Conservation (phyloP, 306 rosid genomes). For the Calophaca sinica region DNA sequence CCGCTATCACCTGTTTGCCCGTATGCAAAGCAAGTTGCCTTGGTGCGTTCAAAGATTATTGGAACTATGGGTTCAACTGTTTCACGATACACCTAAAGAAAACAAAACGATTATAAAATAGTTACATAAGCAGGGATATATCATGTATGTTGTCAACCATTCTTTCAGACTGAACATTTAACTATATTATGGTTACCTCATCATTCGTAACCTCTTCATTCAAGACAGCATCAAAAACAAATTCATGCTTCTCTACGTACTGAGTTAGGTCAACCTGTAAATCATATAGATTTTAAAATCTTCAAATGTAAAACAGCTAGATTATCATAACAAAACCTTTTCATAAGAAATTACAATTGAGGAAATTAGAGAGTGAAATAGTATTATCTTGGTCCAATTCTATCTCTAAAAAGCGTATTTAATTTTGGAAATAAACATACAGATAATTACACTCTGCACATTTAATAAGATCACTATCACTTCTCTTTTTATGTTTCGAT, state of each 20-base stretch:
- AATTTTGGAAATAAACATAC: not conserved
- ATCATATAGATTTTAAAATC: constrained; percentile 45
- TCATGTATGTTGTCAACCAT: constrained; percentile 8
- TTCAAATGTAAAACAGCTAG: constrained; percentile 33
- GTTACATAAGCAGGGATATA: constrained; percentile 34
- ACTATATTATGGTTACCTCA: constrained; percentile 64
- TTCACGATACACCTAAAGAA: constrained; percentile 84
- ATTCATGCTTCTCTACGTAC: constrained; percentile 91
- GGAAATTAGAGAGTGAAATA: constrained; percentile 5
- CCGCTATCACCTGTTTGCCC: constrained; percentile 91
- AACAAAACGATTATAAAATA: constrained; percentile 12
- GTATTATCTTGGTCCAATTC: not conserved
- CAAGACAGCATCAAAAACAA: constrained; percentile 97
- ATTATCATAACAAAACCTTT: constrained; percentile 27
- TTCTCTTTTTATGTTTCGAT: not conserved
- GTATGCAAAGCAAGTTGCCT: constrained; percentile 98
- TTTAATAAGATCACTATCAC: not conserved
- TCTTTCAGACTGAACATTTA: constrained; percentile 30
- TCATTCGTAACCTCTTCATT: constrained; percentile 96
- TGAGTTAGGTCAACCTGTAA: constrained; percentile 96
- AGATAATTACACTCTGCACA: constrained; percentile 21
- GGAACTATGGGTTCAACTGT: constrained; percentile 99
- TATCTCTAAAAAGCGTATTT: not conserved
- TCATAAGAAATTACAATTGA: not conserved
- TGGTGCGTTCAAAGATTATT: constrained; percentile 93